Evolutionary conservation across 371 early-diverging fungal genomes (phyloP).

Genomic region (Mucor racemosus): DNA sequence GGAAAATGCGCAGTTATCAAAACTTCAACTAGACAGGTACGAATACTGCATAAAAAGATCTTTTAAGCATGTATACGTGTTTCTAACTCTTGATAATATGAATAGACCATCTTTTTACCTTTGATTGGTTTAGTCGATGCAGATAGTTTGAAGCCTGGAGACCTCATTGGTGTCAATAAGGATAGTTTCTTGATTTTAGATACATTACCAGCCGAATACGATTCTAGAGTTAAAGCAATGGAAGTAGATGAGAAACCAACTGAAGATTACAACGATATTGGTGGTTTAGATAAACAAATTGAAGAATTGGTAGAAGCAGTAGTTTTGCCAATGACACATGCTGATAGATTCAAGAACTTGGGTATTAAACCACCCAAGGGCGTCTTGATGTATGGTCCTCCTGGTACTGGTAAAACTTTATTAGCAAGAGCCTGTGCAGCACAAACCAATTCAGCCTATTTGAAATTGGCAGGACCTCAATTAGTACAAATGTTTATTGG

Average conservation of each 20-base stretch:
- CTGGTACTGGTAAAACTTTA: conserved; percentile 97
- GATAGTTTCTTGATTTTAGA: conserved; percentile 99
- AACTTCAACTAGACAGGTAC: conserved; percentile 94
- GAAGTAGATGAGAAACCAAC: conserved; percentile 99
- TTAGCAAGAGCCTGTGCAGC: conserved; percentile 99
- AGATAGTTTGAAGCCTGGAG: conserved; percentile 94
- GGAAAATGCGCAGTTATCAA: conserved; percentile 99
- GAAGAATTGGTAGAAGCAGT: conserved; percentile 99
- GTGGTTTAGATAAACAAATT: conserved; percentile 99
- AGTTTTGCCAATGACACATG: conserved; percentile 98
- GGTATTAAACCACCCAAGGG: conserved; percentile 99
- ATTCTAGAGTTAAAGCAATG: conserved; percentile 99
- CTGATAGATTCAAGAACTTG: conserved; percentile 95
- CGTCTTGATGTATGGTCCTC: conserved; percentile 99
- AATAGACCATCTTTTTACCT: conserved; percentile 95
- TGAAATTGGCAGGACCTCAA: conserved; percentile 98
- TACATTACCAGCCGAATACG: conserved; percentile 98
- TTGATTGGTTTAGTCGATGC: conserved; percentile 98
- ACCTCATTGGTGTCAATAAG: conserved; percentile 99
- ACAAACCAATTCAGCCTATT: conserved; percentile 95
- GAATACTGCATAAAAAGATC: neutral
- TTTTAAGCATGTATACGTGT: neutral
- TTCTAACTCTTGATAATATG: neutral
- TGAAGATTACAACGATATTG: conserved; percentile 99
- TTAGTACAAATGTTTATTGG: conserved; percentile 99